Evolutionary conservation across 192 early-diverging fungal species (phyloP).

Genomic region (Coemansia javaensis): DNA sequence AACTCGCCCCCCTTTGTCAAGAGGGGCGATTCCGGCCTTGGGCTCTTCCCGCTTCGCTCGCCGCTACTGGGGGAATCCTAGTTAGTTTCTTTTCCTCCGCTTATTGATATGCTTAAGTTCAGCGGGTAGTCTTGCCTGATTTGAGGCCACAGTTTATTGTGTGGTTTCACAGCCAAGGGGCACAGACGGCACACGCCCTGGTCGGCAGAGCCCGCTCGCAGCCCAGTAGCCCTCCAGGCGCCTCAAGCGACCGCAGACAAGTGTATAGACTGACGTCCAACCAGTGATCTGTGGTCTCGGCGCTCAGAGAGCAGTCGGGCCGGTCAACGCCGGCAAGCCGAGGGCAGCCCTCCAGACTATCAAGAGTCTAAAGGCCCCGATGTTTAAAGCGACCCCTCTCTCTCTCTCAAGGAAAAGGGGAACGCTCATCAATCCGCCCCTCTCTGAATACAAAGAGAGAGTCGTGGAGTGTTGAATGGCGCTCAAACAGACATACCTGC

Average conservation of each 20-base stretch:
- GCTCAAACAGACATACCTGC: conserved; percentile 58
- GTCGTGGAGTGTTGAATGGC: conserved; percentile 36
- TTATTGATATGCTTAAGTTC: conserved; percentile 82
- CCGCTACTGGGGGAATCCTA: conserved; percentile 74
- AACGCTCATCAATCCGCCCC: not conserved
- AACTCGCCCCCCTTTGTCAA: conserved; percentile 27
- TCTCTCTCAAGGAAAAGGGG: not conserved
- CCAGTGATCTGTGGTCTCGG: no score
- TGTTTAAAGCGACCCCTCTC: conserved; percentile 6
- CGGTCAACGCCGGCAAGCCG: no score
- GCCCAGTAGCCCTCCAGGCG: no score
- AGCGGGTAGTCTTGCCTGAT: conserved; percentile 64
- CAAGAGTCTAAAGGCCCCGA: no score
- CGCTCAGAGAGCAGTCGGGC: no score
- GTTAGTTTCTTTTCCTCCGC: conserved; percentile 80
- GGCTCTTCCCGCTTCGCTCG: conserved; percentile 71
- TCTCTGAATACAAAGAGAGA: not conserved
- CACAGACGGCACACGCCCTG: no score
- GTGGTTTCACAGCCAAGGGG: no score
- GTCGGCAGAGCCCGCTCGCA: no score
- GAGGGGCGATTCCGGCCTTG: conserved; percentile 57
- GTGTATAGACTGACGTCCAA: no score
- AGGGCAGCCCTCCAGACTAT: no score
- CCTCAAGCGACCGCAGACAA: no score
- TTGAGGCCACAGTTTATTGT: conserved; percentile 47